These are phyloP conservation scores for Barnettozyma wickerhamii DNA, from an alignment of 805 yeast genomes.

Conservation along the genomic window DNA sequence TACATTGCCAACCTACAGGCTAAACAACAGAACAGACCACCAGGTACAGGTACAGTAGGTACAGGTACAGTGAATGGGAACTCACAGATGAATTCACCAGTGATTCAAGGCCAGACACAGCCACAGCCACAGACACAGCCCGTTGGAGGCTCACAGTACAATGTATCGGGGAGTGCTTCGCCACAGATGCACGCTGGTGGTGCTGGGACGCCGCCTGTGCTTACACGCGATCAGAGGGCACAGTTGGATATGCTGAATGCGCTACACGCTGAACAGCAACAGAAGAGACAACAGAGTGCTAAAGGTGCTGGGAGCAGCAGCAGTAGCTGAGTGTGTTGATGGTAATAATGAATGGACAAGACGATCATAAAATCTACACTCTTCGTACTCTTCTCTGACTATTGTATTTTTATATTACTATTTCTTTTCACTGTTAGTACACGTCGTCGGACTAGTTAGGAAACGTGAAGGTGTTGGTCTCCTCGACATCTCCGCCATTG, in stretches of 20 bases:
- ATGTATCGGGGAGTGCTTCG: no score
- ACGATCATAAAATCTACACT: no score
- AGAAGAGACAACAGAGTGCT: constrained; percentile 18
- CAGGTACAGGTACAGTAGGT: not conserved
- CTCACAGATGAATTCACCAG: not conserved
- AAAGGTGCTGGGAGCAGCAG: not conserved
- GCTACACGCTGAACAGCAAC: constrained; percentile 26
- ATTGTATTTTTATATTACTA: no score
- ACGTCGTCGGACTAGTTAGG: no score
- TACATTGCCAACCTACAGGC: constrained; percentile 53
- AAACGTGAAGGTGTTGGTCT: constrained; percentile 49
- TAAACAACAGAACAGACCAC: constrained; percentile 30
- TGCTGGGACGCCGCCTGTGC: constrained; percentile 6
- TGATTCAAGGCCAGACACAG: constrained; percentile 34
- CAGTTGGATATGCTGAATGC: constrained; percentile 26
- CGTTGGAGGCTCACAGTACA: no score
- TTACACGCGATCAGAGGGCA: constrained; percentile 28
- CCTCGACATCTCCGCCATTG: constrained; percentile 46
- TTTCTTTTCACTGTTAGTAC: no score
- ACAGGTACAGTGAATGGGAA: no score
- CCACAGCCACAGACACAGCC: constrained; percentile 35
- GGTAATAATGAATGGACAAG: not conserved
- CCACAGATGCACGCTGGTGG: no score
- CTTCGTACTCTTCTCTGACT: no score
- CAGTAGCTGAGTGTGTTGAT: no score